Percentiles rank a stretch among this genome's conserved stretches.
Conservation (phyloP, 73 alveolate genomes). For the Stentor coeruleus region DNA sequence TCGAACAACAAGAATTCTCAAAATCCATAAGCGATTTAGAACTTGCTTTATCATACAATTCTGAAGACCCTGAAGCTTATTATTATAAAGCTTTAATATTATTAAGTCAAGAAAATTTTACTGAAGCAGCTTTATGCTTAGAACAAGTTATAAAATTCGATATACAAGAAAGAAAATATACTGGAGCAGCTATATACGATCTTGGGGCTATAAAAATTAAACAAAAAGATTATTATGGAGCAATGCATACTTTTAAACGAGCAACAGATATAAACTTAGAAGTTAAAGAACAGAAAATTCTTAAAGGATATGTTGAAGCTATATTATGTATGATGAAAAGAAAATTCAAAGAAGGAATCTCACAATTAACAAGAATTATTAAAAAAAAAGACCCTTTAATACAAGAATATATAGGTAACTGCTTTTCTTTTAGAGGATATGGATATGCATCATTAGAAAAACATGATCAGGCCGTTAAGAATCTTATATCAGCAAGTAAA, state of each 20-base stretch:
- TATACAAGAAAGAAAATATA: not conserved
- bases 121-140: not conserved
- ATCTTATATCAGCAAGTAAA: conserved; percentile 28
- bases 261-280: conserved; percentile 35
- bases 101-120: not conserved
- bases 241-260: conserved; percentile 46
- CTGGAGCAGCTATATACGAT: not conserved
- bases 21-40: not conserved
- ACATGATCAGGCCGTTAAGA: conserved; percentile 46
- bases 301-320: conserved; percentile 43
- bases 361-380: conserved; percentile 24
- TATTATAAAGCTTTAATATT: not conserved
- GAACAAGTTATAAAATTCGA: not conserved
- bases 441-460: conserved; percentile 36
- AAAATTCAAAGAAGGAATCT: conserved; percentile 38
- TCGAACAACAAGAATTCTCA: not conserved
- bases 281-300: conserved; percentile 28
- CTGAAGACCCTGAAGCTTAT: conserved; percentile 10
- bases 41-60: not conserved
- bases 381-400: conserved; percentile 17
- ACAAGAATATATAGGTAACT: conserved; percentile 38
- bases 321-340: conserved; percentile 45
- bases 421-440: conserved; percentile 43
- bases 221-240: conserved; percentile 48
- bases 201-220: conserved; percentile 42